Conservation (phyloP, 768 basidiomycete species). For the Dendrothele bispora region DNA sequence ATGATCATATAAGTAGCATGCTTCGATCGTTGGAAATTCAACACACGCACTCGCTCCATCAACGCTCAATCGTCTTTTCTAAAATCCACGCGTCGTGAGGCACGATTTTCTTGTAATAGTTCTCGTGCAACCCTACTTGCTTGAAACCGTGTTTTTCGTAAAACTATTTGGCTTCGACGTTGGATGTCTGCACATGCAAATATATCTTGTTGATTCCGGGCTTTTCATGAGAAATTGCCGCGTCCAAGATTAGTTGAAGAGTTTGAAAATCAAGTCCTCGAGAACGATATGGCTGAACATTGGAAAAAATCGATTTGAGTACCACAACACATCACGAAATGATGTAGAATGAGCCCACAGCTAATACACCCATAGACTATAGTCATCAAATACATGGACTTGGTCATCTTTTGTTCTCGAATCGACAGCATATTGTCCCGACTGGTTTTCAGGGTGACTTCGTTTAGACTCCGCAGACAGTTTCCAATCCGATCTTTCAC, state of each 20-base stretch:
- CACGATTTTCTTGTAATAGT: slow-evolving; percentile 88
- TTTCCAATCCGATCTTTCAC: not conserved
- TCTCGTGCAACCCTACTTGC: slow-evolving; percentile 61
- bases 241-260: slow-evolving; percentile 64
- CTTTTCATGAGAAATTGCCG: slow-evolving; percentile 59
- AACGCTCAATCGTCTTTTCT: slow-evolving; percentile 47
- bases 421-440: slow-evolving; percentile 82
- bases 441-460: slow-evolving; percentile 38
- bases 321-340: too few species aligned
- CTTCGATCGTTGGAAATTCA: too few species aligned
- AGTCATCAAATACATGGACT: slow-evolving; percentile 70
- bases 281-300: slow-evolving; percentile 92
- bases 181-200: slow-evolving; percentile 87
- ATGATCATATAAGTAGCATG: too few species aligned
- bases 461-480: not conserved
- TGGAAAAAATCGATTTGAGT: too few species aligned
- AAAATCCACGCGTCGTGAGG: slow-evolving; percentile 88
- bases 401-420: slow-evolving; percentile 67
- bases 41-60: too few species aligned
- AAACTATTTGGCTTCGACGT: slow-evolving; percentile 72
- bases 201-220: slow-evolving; percentile 70
- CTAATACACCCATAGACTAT: slow-evolving; percentile 91
- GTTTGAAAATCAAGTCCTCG: slow-evolving; percentile 72
- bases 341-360: slow-evolving; percentile 48
- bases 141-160: slow-evolving; percentile 84